Conservation (phyloP, 1,139 yeast genomes). For the Saccharomyces hybrid region DNA sequence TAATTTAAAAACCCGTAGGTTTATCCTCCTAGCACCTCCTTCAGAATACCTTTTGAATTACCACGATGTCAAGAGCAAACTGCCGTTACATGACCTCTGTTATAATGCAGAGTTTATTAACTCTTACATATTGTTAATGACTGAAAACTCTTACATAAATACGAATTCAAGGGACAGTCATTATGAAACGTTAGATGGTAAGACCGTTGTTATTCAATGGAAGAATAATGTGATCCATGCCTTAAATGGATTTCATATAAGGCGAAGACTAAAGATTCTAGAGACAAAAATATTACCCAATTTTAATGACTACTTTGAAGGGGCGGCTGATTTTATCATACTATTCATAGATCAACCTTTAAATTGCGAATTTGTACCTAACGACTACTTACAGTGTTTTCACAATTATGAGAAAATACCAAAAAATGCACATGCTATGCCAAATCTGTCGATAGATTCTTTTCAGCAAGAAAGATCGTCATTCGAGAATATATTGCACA, state of each 20-base stretch:
- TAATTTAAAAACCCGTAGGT: slow-evolving; percentile 40
- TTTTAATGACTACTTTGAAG: slow-evolving; percentile 40
- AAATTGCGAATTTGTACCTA: slow-evolving; percentile 30
- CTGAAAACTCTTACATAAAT: slow-evolving; percentile 7
- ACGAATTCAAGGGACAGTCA: slow-evolving; percentile 4
- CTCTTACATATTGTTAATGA: slow-evolving; percentile 52
- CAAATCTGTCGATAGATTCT: neutral
- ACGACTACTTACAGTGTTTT: slow-evolving; percentile 2
- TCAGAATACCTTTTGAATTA: slow-evolving; percentile 43
- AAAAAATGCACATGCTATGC: neutral
- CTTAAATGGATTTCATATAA: slow-evolving; percentile 49
- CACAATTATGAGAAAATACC: neutral
- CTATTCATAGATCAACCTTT: slow-evolving; percentile 47
- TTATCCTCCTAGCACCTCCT: slow-evolving; percentile 57
- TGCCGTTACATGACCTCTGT: slow-evolving; percentile 49
- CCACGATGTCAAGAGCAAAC: slow-evolving; percentile 44
- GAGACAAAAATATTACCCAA: slow-evolving; percentile 41
- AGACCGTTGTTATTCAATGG: slow-evolving; percentile 44
- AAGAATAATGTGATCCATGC: slow-evolving; percentile 48
- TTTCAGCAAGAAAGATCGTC: slow-evolving; percentile 2
- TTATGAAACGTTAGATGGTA: slow-evolving; percentile 53
- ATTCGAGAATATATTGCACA: slow-evolving; percentile 19
- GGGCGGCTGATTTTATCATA: slow-evolving; percentile 40
- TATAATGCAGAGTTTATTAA: slow-evolving; percentile 59
- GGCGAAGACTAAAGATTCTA: slow-evolving; percentile 41